Evolutionary conservation across 768 basidiomycete genomes (phyloP).

Genomic region (Lentinula lateritia): DNA sequence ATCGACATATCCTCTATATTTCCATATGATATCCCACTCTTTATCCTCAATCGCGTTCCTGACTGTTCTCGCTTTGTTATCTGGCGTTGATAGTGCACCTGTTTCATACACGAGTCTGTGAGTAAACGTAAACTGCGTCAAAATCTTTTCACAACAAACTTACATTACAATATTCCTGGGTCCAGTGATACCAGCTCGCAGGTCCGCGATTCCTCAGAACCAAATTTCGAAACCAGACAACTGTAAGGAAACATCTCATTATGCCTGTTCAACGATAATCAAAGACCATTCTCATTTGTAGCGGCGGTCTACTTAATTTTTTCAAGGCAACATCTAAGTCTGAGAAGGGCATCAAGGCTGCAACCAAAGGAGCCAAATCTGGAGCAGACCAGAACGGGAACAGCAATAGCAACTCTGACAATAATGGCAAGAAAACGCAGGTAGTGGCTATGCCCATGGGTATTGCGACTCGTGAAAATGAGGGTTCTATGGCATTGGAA

Average conservation of each 20-base stretch:
- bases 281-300: background rate
- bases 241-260: background rate
- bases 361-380: background rate
- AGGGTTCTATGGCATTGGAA: too few species aligned
- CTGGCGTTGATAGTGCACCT: background rate
- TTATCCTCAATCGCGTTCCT: background rate
- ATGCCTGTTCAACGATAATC: background rate
- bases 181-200: background rate
- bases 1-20: background rate
- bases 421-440: background rate
- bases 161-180: background rate
- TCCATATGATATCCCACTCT: background rate
- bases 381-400: background rate
- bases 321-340: background rate
- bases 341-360: background rate
- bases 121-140: background rate
- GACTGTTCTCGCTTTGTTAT: background rate
- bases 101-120: background rate
- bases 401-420: background rate
- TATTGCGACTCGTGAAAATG: background rate
- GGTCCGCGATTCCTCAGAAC: background rate
- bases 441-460: background rate
- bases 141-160: too few species aligned
- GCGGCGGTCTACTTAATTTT: background rate
- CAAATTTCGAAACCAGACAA: background rate